These are phyloP conservation scores for Globisporangium polare DNA, from an alignment of 352 stramenopile species.

Conservation along the genomic window DNA sequence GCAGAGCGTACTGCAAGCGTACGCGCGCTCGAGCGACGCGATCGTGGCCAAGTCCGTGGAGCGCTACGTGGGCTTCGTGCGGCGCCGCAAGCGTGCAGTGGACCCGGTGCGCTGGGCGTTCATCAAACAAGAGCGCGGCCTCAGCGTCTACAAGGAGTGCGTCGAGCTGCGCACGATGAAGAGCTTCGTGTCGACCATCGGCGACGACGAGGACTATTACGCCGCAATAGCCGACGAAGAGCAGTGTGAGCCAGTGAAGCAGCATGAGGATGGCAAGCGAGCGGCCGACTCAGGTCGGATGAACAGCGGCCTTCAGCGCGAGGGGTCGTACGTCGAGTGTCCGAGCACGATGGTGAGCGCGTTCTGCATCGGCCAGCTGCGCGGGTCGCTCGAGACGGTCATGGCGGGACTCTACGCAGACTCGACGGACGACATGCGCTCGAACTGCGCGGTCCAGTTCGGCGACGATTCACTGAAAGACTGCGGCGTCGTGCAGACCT, in stretches of 20 bases:
- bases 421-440: slow-evolving; percentile 27
- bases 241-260: slow-evolving; percentile 10
- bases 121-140: slow-evolving; percentile 35
- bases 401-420: slow-evolving; percentile 54
- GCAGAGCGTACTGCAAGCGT: slow-evolving; percentile 28
- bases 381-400: slow-evolving; percentile 40
- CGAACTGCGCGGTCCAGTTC: slow-evolving; percentile 51
- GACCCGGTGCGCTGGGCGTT: slow-evolving; percentile 34
- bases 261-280: background rate
- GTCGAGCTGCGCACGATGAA: slow-evolving; percentile 22
- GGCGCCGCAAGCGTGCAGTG: slow-evolving; percentile 31
- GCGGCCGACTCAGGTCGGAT: background rate
- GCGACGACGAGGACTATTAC: background rate
- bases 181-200: slow-evolving; percentile 4
- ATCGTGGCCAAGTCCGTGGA: slow-evolving; percentile 53
- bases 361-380: slow-evolving; percentile 44
- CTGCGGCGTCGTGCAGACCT: slow-evolving; percentile 46
- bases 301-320: background rate
- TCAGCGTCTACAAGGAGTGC: slow-evolving; percentile 55
- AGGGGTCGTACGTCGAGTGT: slow-evolving; percentile 16
- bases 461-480: slow-evolving; percentile 27
- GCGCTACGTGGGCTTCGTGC: slow-evolving; percentile 45
- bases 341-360: slow-evolving; percentile 43
- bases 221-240: slow-evolving; percentile 5
- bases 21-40: slow-evolving; percentile 39